Conservation (phyloP, 306 rosid species). For the Rubus idaeus region DNA sequence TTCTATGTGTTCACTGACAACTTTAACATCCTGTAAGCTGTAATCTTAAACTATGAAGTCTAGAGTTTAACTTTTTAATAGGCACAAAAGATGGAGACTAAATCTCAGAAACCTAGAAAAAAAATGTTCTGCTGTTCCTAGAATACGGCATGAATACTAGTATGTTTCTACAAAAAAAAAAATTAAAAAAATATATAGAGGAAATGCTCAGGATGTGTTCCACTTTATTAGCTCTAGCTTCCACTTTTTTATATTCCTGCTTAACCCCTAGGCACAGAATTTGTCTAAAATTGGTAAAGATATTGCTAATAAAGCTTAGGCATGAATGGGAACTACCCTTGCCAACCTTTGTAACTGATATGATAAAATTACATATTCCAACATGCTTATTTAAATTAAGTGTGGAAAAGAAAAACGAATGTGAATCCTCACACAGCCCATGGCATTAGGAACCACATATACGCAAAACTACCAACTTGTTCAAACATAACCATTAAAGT, state of each 20-base stretch:
- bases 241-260: background rate
- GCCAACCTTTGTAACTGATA: background rate
- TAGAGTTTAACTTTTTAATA: background rate
- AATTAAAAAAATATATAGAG: background rate
- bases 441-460: background rate
- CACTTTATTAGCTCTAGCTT: background rate
- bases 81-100: background rate
- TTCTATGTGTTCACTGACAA: background rate
- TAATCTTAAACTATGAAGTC: background rate
- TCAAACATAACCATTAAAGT: background rate
- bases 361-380: background rate
- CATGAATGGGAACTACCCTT: background rate
- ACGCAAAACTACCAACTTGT: background rate
- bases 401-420: background rate
- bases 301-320: background rate
- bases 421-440: background rate
- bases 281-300: background rate
- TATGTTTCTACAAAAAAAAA: background rate
- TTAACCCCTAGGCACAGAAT: background rate
- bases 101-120: background rate
- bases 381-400: background rate
- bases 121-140: background rate
- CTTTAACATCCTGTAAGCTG: background rate
- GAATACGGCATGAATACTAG: background rate
- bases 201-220: background rate